Evolutionary conservation across 352 stramenopile genomes (phyloP), one percentile per base, ranked within the genome.

Genomic region (Blastocystis sp.): DNA sequence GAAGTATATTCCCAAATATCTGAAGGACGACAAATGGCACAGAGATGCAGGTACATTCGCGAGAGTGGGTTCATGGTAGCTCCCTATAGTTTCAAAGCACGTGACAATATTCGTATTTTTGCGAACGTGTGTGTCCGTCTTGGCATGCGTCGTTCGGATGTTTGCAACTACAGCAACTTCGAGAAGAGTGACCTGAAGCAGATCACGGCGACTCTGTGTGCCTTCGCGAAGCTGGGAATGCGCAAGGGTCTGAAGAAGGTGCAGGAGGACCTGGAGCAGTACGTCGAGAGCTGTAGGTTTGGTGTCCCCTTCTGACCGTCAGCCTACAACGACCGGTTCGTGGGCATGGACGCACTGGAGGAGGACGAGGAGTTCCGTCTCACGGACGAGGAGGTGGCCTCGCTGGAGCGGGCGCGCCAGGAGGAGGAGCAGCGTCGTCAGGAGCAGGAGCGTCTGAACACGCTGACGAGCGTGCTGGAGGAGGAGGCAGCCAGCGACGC

Each of bases 101-200:
- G 69, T 9, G 69, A 81, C 38, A 81, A 81, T n/a, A 81, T 81
- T 63, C 14, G 21, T 21, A n/a, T 42, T 29, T 81, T 81, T 61
- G 69, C 69, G 1, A 57, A 81, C 38, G 44, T 16, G 16, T 81
- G 69, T 42, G 69, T 81, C 7, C 44, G 24, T 0, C 69, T 81
- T 40, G 69, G 69, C 36, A 81, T 81, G 69, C 69, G 69, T 21
- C 69, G 69, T n/a, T 61, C 69, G 1, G 69, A 81, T 65, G 69
- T 81, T 29, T 81, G 69, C 42, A 81, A 81, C 69, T 81, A 81
- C 38, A 81, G 69, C 34, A 81, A 81, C 51, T 81, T 81, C 36
- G 69, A 81, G 27, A 63, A 64, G 27, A 44, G 69, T 9, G 69
- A 81, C 42, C 48, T 81, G 46, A 81, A 81, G 53, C 69, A 81